A percentile compares a stretch with the other conserved stretches of the same genome.
phyloP scores from a whole-genome alignment of 2,329 filamentous ascomycete species.

The Arthrinium phaeospermum region DNA sequence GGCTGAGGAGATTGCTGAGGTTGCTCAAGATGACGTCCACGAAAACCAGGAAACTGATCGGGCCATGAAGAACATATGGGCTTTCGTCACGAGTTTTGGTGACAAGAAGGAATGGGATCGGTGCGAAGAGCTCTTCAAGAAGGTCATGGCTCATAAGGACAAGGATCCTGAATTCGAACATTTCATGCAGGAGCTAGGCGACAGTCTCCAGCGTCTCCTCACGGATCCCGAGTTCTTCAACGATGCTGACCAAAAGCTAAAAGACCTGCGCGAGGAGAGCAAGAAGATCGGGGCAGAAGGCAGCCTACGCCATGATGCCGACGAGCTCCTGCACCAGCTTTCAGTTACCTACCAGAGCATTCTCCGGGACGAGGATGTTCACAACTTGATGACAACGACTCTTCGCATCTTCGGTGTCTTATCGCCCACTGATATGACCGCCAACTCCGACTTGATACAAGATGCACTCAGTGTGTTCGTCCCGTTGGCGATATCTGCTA shows the following conservation, averaged over 20 bases:
- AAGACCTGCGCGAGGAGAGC: conserved; percentile 57
- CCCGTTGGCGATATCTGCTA: conserved; percentile 74
- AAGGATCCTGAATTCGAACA: conserved; percentile 84
- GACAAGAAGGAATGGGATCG: conserved; percentile 76
- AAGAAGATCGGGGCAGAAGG: conserved; percentile 72
- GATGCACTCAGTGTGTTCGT: conserved; percentile 83
- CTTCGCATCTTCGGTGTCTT: conserved; percentile 72
- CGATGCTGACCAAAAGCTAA: conserved; percentile 64
- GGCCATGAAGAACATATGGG: conserved; percentile 82
- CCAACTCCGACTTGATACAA: conserved; percentile 73
- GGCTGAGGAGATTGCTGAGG: conserved; percentile 68
- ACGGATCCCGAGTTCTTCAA: conserved; percentile 88
- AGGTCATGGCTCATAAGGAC: conserved; percentile 74
- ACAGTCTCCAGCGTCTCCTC: conserved; percentile 78
- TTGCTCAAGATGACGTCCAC: conserved; percentile 72
- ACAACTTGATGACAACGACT: conserved; percentile 70
- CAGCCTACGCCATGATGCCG: conserved; percentile 73
- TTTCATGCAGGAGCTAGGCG: conserved; percentile 74
- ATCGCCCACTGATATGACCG: conserved; percentile 66
- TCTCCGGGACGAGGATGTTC: conserved; percentile 72
- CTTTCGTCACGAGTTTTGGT: conserved; percentile 80
- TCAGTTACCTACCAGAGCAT: conserved; percentile 73
- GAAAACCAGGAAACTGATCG: conserved; percentile 76
- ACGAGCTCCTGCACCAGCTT: conserved; percentile 72
- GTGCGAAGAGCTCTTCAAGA: conserved; percentile 70